Evolutionary conservation across 2,329 filamentous ascomycete genomes (phyloP), one percentile per base, ranked within the genome.

Genomic region (Daldinia sp.): DNA sequence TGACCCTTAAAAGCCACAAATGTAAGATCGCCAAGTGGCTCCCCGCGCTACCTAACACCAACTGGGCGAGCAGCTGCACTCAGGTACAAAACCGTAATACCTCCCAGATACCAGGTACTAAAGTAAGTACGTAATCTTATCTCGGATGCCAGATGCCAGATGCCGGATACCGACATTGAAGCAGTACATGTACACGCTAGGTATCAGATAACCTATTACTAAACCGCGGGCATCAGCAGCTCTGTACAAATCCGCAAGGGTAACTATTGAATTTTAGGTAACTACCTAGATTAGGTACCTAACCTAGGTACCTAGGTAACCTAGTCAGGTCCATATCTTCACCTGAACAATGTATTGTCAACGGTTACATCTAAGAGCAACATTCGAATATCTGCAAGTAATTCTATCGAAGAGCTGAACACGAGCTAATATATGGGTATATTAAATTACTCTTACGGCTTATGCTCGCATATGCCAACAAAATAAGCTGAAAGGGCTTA

Each of bases 401-500:
- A 43, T 43, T 19, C 21, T n/a, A 7, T 25, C 21, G n/a, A 25
- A 43, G 21, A 11, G 21, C 8, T 27, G 15, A 45, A 45, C 27
- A n/a, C 21, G 49, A 49, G 15, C 41, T 49, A 34, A 52, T 43
- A 29, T 15, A 50, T 30, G 64, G 64, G 64, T 59, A 68, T 64
- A 64, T 60, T 58, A 15, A 37, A 25, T n/a, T 58, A 25, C 4
- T 45, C 6, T 27, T 23, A 45, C 15, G 21, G 39, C 21, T 43
- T 37, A 59, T 13, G n/a, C 13, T 7, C 19, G 11, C 21, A 19
- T n/a, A 15, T 10, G 45, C 19, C 45, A 48, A 19, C 17, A 11
- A 30, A 48, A 27, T 48, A 48, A 48, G 39, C 39, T 34, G 8
- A 2, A 15, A 35, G 2, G 47, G 4, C 32, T 72, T 84, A 98